Conservation (phyloP, 805 yeast genomes). For the Clavispora asparagi region DNA sequence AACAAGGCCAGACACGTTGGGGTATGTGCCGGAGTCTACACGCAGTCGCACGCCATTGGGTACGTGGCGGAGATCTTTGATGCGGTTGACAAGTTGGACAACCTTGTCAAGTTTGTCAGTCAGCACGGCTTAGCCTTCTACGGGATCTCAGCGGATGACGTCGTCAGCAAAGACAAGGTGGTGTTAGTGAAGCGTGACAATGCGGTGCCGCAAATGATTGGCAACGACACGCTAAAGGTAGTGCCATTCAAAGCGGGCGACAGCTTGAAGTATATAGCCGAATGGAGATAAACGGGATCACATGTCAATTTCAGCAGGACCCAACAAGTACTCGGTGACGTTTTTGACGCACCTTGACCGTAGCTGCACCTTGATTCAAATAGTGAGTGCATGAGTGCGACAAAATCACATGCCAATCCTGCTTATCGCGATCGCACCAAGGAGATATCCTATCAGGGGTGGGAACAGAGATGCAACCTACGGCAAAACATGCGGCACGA, state of each 20-base stretch:
- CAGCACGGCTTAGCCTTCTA: slow-evolving; percentile 73
- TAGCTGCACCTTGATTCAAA: neutral
- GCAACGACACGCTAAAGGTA: slow-evolving; percentile 39
- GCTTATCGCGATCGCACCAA: no score
- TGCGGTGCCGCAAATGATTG: slow-evolving; percentile 56
- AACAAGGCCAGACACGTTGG: slow-evolving; percentile 73
- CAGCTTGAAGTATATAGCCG: slow-evolving; percentile 61
- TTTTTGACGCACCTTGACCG: neutral
- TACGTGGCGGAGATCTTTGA: slow-evolving; percentile 88
- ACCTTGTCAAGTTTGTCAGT: slow-evolving; percentile 68
- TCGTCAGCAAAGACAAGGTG: slow-evolving; percentile 42
- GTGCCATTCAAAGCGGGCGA: slow-evolving; percentile 89
- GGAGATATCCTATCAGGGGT: no score
- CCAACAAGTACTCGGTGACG: neutral
- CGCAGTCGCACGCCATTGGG: slow-evolving; percentile 77
- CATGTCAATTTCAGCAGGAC: neutral
- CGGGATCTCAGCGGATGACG: slow-evolving; percentile 39
- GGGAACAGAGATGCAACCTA: no score
- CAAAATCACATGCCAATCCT: neutral
- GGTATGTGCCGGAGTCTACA: slow-evolving; percentile 97
- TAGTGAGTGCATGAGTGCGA: neutral
- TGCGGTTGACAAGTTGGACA: slow-evolving; percentile 53
- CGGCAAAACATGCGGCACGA: no score
- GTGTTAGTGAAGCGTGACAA: slow-evolving; percentile 50
- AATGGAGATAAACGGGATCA: slow-evolving; percentile 51